Evolutionary conservation across 495 filamentous ascomycete genomes (phyloP).

Genomic region (Podospora bellae-mahoneyi): DNA sequence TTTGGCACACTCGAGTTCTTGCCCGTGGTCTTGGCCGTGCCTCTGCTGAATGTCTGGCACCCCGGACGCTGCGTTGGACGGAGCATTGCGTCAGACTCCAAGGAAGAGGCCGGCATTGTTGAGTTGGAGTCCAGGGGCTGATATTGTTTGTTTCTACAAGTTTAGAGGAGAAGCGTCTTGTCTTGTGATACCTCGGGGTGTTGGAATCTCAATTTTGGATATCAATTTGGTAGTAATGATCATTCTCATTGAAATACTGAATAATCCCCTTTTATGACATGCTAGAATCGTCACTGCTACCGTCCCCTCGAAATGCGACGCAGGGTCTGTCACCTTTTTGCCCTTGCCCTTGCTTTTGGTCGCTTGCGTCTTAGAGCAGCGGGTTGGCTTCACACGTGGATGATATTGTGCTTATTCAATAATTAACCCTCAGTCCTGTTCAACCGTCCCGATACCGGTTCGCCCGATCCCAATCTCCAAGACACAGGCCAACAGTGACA

Average conservation of each 20-base stretch:
- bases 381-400: constrained; percentile 15
- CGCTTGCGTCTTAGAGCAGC: constrained; percentile 43
- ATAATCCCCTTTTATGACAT: neutral
- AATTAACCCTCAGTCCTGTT: neutral
- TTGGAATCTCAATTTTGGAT: neutral
- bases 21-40: constrained; percentile 48
- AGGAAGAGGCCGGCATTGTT: neutral
- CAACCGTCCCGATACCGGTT: neutral
- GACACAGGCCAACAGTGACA: neutral
- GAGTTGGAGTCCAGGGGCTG: constrained; percentile 6
- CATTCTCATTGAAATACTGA: too few relatives aligned
- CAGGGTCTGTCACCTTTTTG: constrained; percentile 34
- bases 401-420: constrained; percentile 20
- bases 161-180: neutral
- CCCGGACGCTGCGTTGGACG: constrained; percentile 43
- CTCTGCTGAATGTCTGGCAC: constrained; percentile 45
- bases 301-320: constrained; percentile 30
- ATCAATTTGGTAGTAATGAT: neutral
- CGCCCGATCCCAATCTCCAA: neutral
- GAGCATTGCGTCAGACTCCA: constrained; percentile 10
- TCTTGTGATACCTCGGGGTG: constrained; percentile 1
- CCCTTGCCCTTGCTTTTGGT: constrained; percentile 38
- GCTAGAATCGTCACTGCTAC: constrained; percentile 27
- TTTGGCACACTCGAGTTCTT: constrained; percentile 54
- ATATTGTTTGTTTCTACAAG: neutral